These are phyloP conservation scores for Paxillus rubicundulus DNA, from an alignment of 768 basidiomycete genomes.

Conservation along the genomic window DNA sequence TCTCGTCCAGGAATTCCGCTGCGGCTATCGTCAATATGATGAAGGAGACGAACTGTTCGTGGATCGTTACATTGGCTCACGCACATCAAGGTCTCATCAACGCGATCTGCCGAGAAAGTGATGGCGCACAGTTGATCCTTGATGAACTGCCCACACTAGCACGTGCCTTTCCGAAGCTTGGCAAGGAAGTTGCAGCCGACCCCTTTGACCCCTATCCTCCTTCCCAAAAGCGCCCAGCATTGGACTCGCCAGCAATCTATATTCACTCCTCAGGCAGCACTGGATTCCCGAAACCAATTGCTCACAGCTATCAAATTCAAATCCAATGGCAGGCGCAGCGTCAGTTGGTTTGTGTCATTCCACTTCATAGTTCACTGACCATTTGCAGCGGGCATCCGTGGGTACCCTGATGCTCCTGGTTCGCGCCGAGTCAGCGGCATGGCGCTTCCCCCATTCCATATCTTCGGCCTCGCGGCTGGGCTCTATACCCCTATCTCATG, in stretches of 20 bases:
- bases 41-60: slow-evolving; percentile 18
- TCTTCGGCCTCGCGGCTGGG: slow-evolving; percentile 13
- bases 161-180: slow-evolving; percentile 42
- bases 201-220: slow-evolving; percentile 18
- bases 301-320: slow-evolving; percentile 33
- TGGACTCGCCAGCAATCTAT: slow-evolving; percentile 41
- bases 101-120: neutral
- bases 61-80: slow-evolving; percentile 17
- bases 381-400: slow-evolving; percentile 3
- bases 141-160: slow-evolving; percentile 19
- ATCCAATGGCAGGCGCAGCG: slow-evolving; percentile 36
- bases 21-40: slow-evolving; percentile 34
- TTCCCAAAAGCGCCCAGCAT: slow-evolving; percentile 10
- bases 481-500: slow-evolving; percentile 21
- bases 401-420: slow-evolving; percentile 3
- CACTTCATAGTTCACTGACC: neutral
- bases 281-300: slow-evolving; percentile 48
- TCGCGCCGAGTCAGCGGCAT: slow-evolving; percentile 20
- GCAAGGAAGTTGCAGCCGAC: slow-evolving; percentile 25
- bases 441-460: slow-evolving; percentile 29
- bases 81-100: slow-evolving; percentile 18
- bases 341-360: slow-evolving; percentile 18
- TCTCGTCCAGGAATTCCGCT: slow-evolving; percentile 42
- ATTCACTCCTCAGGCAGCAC: slow-evolving; percentile 52
- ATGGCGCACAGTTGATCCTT: slow-evolving; percentile 4